Evolutionary conservation across 495 filamentous ascomycete species (phyloP).

Genomic region (Tuber calosporum): DNA sequence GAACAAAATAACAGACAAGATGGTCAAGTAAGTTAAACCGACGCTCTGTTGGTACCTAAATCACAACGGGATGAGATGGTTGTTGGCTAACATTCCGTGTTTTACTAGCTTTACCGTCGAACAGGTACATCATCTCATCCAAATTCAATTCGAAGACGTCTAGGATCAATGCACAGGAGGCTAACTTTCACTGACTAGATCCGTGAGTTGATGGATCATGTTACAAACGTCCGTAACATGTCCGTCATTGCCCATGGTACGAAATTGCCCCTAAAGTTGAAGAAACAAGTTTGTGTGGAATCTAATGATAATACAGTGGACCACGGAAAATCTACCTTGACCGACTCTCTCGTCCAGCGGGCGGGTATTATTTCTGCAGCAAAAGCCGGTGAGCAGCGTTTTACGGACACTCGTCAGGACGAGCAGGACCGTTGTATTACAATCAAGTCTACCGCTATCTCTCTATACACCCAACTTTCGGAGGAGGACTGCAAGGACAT

Average conservation of each 20-base stretch:
- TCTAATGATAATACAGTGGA: constrained; percentile 56
- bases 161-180: not conserved
- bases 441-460: constrained; percentile 99
- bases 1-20: constrained; percentile 72
- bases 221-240: constrained; percentile 98
- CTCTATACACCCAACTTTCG: constrained; percentile 79
- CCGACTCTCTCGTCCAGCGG: constrained; percentile 97
- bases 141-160: not conserved
- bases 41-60: constrained; percentile 8
- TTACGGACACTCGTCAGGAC: constrained; percentile 93
- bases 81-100: constrained; percentile 11
- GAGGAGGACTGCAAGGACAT: constrained; percentile 95
- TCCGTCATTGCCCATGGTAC: constrained; percentile 98
- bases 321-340: constrained; percentile 99
- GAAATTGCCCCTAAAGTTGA: constrained; percentile 23
- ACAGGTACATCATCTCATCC: constrained; percentile 13
- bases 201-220: constrained; percentile 92
- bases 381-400: constrained; percentile 90
- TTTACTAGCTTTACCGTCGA: constrained; percentile 88
- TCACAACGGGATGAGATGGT: constrained; percentile 14
- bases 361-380: constrained; percentile 99
- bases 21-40: constrained; percentile 89
- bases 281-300: not conserved
- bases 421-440: constrained; percentile 99
- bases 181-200: constrained; percentile 51